These are phyloP conservation scores for Dianthus caryophyllus DNA, from an alignment of 148 eudicot species.

Conservation along the genomic window DNA sequence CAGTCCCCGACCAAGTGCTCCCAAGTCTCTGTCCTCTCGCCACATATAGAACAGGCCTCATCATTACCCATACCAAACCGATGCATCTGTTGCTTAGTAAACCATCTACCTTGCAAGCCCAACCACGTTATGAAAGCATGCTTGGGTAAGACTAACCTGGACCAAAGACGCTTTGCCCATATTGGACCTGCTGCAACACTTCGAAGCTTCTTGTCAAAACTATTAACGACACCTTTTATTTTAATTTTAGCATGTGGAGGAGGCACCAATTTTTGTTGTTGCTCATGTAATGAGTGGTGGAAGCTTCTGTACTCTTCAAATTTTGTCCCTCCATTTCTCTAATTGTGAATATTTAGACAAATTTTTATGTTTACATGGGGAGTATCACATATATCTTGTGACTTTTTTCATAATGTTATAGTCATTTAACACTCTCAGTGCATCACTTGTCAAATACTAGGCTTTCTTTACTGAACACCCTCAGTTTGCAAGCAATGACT, in stretches of 20 bases:
- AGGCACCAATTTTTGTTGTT: background rate
- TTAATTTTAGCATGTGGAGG: background rate
- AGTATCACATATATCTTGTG: background rate
- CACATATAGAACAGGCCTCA: too few relatives aligned
- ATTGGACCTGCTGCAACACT: too few relatives aligned
- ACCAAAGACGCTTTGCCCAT: too few relatives aligned
- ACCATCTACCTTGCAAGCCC: too few relatives aligned
- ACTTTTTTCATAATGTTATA: background rate
- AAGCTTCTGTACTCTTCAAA: background rate
- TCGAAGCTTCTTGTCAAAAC: too few relatives aligned
- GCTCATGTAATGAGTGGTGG: background rate
- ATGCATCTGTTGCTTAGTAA: too few relatives aligned
- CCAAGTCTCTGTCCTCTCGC: too few relatives aligned
- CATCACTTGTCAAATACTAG: slow-evolving; percentile 28
- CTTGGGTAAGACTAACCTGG: too few relatives aligned
- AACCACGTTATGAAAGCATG: too few relatives aligned
- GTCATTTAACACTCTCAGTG: slow-evolving; percentile 5
- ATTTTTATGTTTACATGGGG: background rate
- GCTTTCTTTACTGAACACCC: slow-evolving; percentile 86
- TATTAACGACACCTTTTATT: background rate
- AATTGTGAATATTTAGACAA: background rate
- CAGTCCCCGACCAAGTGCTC: too few relatives aligned
- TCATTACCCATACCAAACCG: too few relatives aligned
- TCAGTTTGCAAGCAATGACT: slow-evolving; percentile 58
- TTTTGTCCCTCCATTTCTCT: background rate